phyloP scores from a whole-genome alignment of 2,329 filamentous ascomycete species.

The Penicillium digitatum region DNA sequence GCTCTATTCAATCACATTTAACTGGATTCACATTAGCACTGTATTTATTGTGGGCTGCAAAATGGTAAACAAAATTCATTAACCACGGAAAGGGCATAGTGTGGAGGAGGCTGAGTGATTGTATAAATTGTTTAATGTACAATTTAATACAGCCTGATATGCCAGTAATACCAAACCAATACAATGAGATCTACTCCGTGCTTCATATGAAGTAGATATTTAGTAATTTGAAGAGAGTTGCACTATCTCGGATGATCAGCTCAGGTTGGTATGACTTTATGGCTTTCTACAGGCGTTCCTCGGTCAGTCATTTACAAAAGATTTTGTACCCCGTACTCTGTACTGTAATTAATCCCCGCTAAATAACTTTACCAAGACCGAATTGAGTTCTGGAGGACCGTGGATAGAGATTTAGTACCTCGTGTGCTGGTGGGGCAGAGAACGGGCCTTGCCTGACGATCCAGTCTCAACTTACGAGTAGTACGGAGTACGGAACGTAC shows the following conservation, averaged over 20 bases:
- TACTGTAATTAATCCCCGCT: not conserved
- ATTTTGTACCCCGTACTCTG: not conserved
- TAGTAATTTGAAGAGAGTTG: not conserved
- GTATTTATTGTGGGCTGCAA: not conserved
- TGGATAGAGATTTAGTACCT: not conserved
- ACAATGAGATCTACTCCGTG: not conserved
- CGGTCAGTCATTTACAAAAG: not conserved
- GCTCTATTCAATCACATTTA: not conserved
- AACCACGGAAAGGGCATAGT: not conserved
- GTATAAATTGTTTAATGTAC: not conserved
- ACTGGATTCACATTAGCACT: not conserved
- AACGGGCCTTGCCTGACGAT: not conserved
- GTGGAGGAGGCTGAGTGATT: not conserved
- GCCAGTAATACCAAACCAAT: not conserved
- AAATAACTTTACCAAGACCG: not conserved
- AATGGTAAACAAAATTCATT: not conserved
- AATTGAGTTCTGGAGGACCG: constrained; percentile 3
- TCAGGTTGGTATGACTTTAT: not conserved
- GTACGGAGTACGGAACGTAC: not conserved
- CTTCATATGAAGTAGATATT: not conserved
- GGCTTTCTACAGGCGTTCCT: not conserved
- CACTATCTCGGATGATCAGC: not conserved
- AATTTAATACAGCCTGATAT: not conserved
- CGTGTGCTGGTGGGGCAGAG: not conserved
- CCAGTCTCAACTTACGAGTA: not conserved